Conservation (phyloP, 345 rosid species). For the Bruguiera parviflora region DNA sequence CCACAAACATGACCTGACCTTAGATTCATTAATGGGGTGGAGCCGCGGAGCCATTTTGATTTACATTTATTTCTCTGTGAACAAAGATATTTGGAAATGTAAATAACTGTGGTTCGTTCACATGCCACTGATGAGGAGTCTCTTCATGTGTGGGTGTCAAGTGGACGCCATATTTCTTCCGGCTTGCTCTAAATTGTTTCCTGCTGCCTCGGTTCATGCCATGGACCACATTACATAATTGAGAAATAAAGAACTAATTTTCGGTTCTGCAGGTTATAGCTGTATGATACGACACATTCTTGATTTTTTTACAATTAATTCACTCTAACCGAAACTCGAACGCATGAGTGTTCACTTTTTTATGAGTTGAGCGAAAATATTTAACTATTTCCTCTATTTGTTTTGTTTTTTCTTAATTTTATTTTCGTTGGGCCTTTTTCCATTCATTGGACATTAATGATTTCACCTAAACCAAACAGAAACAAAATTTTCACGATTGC, state of each 20-base stretch:
- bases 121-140: neutral
- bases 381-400: no score
- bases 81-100: neutral
- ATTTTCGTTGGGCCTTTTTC: no score
- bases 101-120: neutral
- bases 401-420: no score
- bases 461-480: no score
- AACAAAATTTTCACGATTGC: no score
- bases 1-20: neutral
- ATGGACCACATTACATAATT: slow-evolving; percentile 2
- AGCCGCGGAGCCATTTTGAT: neutral
- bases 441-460: no score
- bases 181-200: neutral
- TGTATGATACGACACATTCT: neutral
- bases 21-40: neutral
- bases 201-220: neutral
- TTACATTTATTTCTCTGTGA: neutral
- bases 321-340: no score
- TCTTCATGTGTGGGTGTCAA: neutral
- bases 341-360: no score
- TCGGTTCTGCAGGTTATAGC: neutral
- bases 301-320: neutral
- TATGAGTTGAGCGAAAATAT: no score
- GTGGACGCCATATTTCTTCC: neutral
- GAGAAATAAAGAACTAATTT: no score